Evolutionary conservation across 2,329 filamentous ascomycete species (phyloP).

Genomic region (Aspergillus tamarii): DNA sequence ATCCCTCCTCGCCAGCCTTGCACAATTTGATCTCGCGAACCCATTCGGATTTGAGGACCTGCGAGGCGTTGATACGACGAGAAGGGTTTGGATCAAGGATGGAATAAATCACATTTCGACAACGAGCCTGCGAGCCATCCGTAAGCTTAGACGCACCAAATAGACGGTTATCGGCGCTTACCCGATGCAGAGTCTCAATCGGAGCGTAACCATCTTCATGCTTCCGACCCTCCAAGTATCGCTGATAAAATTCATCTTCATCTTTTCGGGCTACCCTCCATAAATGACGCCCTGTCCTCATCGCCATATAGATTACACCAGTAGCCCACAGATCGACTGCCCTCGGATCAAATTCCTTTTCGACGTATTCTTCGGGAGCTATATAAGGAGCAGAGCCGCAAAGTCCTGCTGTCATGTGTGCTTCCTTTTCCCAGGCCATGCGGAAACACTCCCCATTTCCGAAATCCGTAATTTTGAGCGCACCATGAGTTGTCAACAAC

Average conservation of each 20-base stretch:
- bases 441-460: constrained; percentile 99
- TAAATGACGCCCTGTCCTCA: constrained; percentile 92
- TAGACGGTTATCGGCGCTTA: constrained; percentile 56
- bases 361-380: constrained; percentile 91
- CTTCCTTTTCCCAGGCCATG: constrained; percentile 98
- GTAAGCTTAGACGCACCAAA: constrained; percentile 20
- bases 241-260: constrained; percentile 95
- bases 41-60: constrained; percentile 98
- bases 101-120: constrained; percentile 98
- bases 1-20: constrained; percentile 93
- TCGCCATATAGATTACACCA: constrained; percentile 99
- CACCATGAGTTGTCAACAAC: constrained; percentile 86
- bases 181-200: constrained; percentile 91
- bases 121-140: constrained; percentile 70
- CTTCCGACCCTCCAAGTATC: constrained; percentile 88
- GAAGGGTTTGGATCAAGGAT: constrained; percentile 93
- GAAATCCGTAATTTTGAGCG: constrained; percentile 97
- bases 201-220: constrained; percentile 96
- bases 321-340: constrained; percentile 99
- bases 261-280: constrained; percentile 98
- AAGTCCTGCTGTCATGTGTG: constrained; percentile 96
- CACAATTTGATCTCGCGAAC: constrained; percentile 96
- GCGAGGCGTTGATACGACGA: constrained; percentile 90
- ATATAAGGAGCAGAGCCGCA: constrained; percentile 98
- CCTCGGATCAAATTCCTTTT: constrained; percentile 93